Evolutionary conservation across 2,329 filamentous ascomycete species (phyloP), one percentile per base, ranked within the genome.

Genomic region (Neonectria hederae): DNA sequence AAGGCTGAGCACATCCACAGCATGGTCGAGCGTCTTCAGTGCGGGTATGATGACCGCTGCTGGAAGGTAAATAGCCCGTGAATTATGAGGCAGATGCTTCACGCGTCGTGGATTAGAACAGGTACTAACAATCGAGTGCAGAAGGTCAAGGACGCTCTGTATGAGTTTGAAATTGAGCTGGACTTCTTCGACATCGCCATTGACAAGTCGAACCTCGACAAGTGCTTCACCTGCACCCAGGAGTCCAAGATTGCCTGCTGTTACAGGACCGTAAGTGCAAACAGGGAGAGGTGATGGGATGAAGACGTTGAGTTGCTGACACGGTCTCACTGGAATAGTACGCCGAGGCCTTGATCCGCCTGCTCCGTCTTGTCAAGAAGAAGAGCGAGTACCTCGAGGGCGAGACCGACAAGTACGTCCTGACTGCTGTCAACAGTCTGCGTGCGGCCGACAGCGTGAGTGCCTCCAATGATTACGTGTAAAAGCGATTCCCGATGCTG

Each of bases 351-450:
- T n/a, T 76, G 26, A 75, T 76, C 54, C 68, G 65, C 13, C 61
- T 75, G 7, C 69, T 76, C 11, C 63, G 62, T 43, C 55, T 72
- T 10, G 61, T 76, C 62, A 65, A 70, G 54, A 59, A 75, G 19
- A 69, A 74, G 64, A 68, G 65, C 54, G 63, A 67, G 55, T 59
- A 69, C 35, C 69, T 76, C 5, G 71, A 74, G 42, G 73, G 72
- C 21, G 72, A 75, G 55, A 58, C 72, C 11, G 75, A 74, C 55
- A 69, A 70, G 30, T 72, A 69, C 38, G 59, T 76, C 42, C 59
- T 76, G 19, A 76, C 72, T 7, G 68, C 74, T 43, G 63, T 76
- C 61, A 76, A 76, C 71, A 75, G 73, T 43, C 60, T 76, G 32
- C 72, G 71, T 9, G 65, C 65, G 4, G 72, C 75, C 55, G 75